phyloP scores from a whole-genome alignment of 2,329 filamentous ascomycete species.

The Sarocladiaceae sp. region DNA sequence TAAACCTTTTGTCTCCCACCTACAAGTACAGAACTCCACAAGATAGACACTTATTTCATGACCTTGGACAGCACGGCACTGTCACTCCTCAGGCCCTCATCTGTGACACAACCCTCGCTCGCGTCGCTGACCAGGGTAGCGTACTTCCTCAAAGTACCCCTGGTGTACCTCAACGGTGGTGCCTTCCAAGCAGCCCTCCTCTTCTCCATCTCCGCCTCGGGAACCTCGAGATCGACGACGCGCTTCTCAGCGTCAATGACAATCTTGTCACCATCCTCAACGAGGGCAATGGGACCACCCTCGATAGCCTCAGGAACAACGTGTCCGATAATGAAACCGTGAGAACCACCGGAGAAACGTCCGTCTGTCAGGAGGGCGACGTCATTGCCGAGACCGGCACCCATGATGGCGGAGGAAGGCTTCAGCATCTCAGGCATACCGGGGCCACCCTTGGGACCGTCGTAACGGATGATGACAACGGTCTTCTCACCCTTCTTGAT shows the following conservation, averaged over 20 bases:
- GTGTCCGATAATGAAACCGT: constrained; percentile 85
- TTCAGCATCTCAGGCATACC: constrained; percentile 96
- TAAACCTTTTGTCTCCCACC: not conserved
- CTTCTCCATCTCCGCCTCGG: constrained; percentile 63
- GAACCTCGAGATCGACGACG: constrained; percentile 61
- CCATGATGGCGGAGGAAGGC: constrained; percentile 90
- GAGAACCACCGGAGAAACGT: constrained; percentile 74
- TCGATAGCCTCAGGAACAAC: constrained; percentile 84
- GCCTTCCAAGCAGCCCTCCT: constrained; percentile 65
- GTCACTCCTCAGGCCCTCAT: constrained; percentile 30
- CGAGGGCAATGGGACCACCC: constrained; percentile 78
- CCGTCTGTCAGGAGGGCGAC: constrained; percentile 72
- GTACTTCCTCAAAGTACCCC: constrained; percentile 89
- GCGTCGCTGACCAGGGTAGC: constrained; percentile 83
- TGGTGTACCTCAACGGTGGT: constrained; percentile 68
- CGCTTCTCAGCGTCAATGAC: constrained; percentile 84
- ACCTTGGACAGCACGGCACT: constrained; percentile 7
- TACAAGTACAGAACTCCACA: not conserved
- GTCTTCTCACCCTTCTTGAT: constrained; percentile 64
- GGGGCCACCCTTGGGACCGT: constrained; percentile 88
- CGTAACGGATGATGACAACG: constrained; percentile 87
- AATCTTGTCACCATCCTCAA: constrained; percentile 77
- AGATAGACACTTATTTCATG: not conserved
- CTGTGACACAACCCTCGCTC: constrained; percentile 85
- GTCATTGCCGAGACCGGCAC: constrained; percentile 77